Evolutionary conservation across 805 yeast species (phyloP), one percentile per base, ranked within the genome.

Genomic region (Yamadazyma sp.): DNA sequence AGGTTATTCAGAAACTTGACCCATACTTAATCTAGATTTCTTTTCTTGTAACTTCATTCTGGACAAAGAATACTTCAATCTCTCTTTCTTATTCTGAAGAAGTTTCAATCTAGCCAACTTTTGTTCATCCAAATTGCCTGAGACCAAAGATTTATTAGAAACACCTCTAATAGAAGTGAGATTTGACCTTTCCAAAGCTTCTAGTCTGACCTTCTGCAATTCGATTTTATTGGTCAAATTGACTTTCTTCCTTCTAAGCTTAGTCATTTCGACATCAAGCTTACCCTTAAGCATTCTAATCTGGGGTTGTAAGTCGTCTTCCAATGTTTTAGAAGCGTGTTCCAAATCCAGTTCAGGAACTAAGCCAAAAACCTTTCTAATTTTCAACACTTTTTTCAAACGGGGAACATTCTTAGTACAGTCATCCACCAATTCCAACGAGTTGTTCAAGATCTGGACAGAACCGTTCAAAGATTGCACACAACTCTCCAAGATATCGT

Each of bases 291-390:
- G 50, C 5, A 44, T 45, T 5, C 50, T 37, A 10, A 75, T 52
- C 37, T 71, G 66, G 1, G 79, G 79, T 23, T 61, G 62, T 3
- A 70, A 52, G 20, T 65, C 66, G 9, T 48, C 43, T 29, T 56
- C 55, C 29, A 73, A 51, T 9, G 56, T 48, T 24, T 52, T 53
- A 31, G 65, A 65, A 13, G 75, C 74, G 27, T 54, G 60, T 7
- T 50, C 55, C 17, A 75, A 49, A 35, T 74, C 77, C 36, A 56
- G 52, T 42, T 73, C 77, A 0, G 80, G 76, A 0, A 75, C 66
- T 9, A 75, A 51, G 4, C 75, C 76, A 53, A 73, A 76, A 15
- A 74, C 73, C 23, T 69, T 60, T 27, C 59, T 56, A 5, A 76
- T 71, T 13, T 56, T 46, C n/a, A 76, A 55, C 5, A 74, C 65